These are phyloP conservation scores for Solanum piurae DNA, from an alignment of 257 asterid species.

Conservation along the genomic window DNA sequence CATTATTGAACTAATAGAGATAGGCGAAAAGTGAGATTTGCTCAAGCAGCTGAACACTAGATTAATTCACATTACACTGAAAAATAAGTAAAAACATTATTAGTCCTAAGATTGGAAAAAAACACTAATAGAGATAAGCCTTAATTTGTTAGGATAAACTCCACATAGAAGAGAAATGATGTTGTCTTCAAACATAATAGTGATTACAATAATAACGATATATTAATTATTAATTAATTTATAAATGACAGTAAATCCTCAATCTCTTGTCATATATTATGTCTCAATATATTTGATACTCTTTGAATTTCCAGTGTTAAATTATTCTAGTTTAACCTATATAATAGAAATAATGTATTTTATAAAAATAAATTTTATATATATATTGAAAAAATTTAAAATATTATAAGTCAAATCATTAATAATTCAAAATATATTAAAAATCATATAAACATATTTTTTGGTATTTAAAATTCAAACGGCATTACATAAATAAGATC, in stretches of 20 bases:
- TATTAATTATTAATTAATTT: neutral
- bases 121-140: neutral
- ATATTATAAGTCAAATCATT: neutral
- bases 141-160: neutral
- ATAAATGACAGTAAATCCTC: neutral
- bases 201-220: neutral
- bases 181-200: neutral
- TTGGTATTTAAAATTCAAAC: neutral
- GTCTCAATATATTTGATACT: too few relatives aligned
- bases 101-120: neutral
- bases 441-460: neutral
- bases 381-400: neutral
- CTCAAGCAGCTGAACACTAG: too few relatives aligned
- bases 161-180: neutral
- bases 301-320: neutral
- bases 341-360: neutral
- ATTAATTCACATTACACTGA: neutral
- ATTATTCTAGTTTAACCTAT: neutral
- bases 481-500: neutral
- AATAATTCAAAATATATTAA: neutral
- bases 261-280: neutral
- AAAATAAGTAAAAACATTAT: too few relatives aligned
- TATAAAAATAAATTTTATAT: neutral
- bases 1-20: neutral
- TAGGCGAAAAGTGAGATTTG: neutral